A percentile compares a stretch with the other conserved stretches of the same genome.
These are phyloP conservation scores for Aphanomyces astaci DNA, from an alignment of 352 stramenopile species.

Conservation along the genomic window DNA sequence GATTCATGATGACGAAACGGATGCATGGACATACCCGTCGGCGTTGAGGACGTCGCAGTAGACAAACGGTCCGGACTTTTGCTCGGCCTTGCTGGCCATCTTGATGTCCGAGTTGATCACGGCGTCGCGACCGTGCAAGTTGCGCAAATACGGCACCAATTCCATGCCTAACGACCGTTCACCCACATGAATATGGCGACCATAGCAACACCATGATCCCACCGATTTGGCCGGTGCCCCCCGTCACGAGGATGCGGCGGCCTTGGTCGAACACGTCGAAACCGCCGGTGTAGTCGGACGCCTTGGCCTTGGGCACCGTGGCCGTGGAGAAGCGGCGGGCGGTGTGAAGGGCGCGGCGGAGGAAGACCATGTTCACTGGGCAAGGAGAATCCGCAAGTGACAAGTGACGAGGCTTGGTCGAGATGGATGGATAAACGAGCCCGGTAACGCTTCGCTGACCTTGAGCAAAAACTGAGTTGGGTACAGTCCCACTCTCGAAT, in stretches of 20 bases:
- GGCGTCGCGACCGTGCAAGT: conserved; percentile 46
- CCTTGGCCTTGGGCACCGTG: conserved; percentile 24
- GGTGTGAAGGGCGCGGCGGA: background rate
- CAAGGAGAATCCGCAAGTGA: conserved; percentile 8
- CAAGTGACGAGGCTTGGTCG: background rate
- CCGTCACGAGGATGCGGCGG: conserved; percentile 65
- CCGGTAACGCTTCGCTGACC: background rate
- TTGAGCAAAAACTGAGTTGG: background rate
- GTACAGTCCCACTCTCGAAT: too few relatives aligned
- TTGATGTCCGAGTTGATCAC: conserved; percentile 83
- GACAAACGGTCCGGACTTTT: conserved; percentile 53
- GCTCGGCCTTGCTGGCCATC: conserved; percentile 31
- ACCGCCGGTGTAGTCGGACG: conserved; percentile 41
- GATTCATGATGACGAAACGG: background rate
- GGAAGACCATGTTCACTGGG: conserved; percentile 8
- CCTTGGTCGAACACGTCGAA: conserved; percentile 47
- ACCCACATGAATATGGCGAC: background rate
- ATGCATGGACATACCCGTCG: conserved; percentile 27
- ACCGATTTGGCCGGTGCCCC: conserved; percentile 74
- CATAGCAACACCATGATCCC: background rate
- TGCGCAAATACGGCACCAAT: conserved; percentile 68
- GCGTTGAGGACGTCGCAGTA: conserved; percentile 79
- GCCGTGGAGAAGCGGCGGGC: conserved; percentile 11
- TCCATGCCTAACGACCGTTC: conserved; percentile 60
- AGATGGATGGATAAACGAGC: background rate